Evolutionary conservation across 192 early-diverging fungal species (phyloP).

Genomic region (Cetraspora pellucida): DNA sequence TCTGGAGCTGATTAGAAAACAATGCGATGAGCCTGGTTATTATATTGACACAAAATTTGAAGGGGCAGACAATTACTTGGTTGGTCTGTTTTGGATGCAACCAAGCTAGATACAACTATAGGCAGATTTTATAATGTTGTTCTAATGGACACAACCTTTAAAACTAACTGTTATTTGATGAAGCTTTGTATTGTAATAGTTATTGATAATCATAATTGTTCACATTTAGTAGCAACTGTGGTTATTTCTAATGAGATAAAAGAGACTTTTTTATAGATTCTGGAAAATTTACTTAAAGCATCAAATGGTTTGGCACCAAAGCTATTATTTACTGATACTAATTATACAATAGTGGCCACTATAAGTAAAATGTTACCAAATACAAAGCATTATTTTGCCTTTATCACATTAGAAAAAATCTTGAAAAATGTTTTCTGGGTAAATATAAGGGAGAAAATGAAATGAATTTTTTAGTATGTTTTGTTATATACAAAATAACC

Average conservation of each 20-base stretch:
- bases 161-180: neutral
- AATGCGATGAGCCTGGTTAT: neutral
- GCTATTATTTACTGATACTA: neutral
- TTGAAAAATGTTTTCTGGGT: neutral
- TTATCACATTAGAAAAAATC: neutral
- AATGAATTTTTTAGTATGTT: neutral
- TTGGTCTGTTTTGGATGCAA: neutral
- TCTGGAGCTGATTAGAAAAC: neutral
- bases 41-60: neutral
- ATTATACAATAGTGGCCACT: neutral
- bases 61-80: neutral
- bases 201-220: neutral
- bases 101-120: neutral
- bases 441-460: neutral
- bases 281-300: neutral
- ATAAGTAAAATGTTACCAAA: neutral
- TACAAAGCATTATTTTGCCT: constrained; percentile 1
- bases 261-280: neutral
- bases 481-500: constrained; percentile 2
- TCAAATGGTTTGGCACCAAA: neutral
- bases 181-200: neutral
- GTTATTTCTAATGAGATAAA: neutral
- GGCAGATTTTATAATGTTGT: neutral
- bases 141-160: neutral
- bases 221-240: neutral